Conservation (phyloP, 805 yeast genomes). For the Metschnikowia dekortorum region DNA sequence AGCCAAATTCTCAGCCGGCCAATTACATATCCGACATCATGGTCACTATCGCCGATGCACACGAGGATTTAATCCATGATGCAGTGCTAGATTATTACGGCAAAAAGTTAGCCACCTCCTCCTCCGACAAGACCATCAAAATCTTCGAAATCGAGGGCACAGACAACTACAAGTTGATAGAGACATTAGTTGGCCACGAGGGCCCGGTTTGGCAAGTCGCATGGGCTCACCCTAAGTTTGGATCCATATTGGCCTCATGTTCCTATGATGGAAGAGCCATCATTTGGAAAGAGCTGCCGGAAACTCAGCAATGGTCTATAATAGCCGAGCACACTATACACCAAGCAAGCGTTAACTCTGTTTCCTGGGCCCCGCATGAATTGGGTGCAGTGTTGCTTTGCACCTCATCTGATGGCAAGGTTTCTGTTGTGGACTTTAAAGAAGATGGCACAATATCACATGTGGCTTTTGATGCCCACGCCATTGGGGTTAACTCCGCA, state of each 20-base stretch:
- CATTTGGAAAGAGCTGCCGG: constrained; percentile 84
- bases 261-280: constrained; percentile 93
- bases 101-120: constrained; percentile 66
- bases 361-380: constrained; percentile 97
- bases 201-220: constrained; percentile 99
- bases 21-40: constrained; percentile 17
- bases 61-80: constrained; percentile 90
- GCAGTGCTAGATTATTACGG: constrained; percentile 98
- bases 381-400: constrained; percentile 89
- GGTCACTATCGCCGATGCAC: constrained; percentile 90
- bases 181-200: constrained; percentile 87
- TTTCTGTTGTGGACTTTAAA: constrained; percentile 84
- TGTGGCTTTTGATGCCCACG: constrained; percentile 70
- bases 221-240: constrained; percentile 99
- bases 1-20: neutral
- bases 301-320: constrained; percentile 79
- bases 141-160: constrained; percentile 21
- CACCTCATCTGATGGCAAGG: constrained; percentile 89
- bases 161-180: constrained; percentile 47
- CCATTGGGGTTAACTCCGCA: constrained; percentile 90
- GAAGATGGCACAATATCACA: constrained; percentile 80
- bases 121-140: constrained; percentile 19
- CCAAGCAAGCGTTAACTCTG: constrained; percentile 91
- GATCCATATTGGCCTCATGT: constrained; percentile 88
- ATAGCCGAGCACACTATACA: constrained; percentile 86